phyloP scores from a whole-genome alignment of 345 rosid species.

The Bruguiera gymnorhiza region DNA sequence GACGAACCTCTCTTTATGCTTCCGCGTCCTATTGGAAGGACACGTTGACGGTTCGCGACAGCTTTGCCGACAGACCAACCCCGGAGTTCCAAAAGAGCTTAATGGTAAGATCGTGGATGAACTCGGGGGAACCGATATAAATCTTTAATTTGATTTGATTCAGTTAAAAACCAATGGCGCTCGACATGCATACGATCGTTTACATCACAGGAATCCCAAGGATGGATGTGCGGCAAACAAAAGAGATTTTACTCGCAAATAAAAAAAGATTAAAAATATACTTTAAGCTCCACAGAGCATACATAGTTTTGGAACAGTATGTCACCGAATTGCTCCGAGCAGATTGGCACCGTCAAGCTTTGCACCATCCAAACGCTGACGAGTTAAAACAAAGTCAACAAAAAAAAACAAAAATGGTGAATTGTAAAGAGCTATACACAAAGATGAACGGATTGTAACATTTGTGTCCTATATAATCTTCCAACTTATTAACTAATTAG shows the following conservation, averaged over 20 bases:
- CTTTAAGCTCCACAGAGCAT: not conserved
- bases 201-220: not conserved
- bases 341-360: slow-evolving; percentile 87
- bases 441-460: not conserved
- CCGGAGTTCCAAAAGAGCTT: no score
- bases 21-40: no score
- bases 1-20: no score
- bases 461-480: not conserved
- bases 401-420: not conserved
- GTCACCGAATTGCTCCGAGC: slow-evolving; percentile 69
- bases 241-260: not conserved
- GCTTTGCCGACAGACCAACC: no score
- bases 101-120: no score
- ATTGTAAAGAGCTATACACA: not conserved
- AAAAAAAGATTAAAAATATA: not conserved
- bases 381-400: not conserved
- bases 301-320: slow-evolving; percentile 4
- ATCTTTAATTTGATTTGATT: not conserved
- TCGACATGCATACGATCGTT: not conserved
- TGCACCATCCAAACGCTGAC: slow-evolving; percentile 78
- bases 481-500: no score
- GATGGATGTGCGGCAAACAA: not conserved
- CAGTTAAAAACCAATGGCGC: not conserved
- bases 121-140: no score
- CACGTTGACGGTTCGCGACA: no score